phyloP scores from a whole-genome alignment of 345 rosid genomes.

The Tarenaya hassleriana region DNA sequence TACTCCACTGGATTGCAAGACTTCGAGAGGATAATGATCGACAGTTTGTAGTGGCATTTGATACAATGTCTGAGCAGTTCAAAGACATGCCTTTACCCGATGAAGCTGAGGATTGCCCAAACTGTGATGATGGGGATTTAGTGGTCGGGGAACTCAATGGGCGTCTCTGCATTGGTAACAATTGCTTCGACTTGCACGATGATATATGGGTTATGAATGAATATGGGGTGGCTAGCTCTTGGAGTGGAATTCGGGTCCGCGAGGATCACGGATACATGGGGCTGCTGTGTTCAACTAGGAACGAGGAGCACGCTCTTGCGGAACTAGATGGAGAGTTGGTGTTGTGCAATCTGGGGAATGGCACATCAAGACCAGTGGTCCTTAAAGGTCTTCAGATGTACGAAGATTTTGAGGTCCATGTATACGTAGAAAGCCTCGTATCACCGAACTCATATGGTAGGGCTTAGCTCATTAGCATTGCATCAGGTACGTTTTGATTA shows the following conservation, averaged over 20 bases:
- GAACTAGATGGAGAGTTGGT: conserved; percentile 41
- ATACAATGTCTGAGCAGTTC: conserved; percentile 31
- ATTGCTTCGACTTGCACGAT: conserved; percentile 29
- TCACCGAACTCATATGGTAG: conserved; percentile 30
- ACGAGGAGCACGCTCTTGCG: conserved; percentile 26
- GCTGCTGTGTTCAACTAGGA: conserved; percentile 33
- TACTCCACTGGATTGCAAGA: conserved; percentile 35
- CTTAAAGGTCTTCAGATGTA: conserved; percentile 29
- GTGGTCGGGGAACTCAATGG: conserved; percentile 28
- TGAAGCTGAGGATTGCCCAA: conserved; percentile 27
- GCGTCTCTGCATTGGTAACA: conserved; percentile 31
- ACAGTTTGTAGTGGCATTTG: conserved; percentile 28
- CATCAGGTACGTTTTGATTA: too few species aligned
- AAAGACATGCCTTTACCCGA: conserved; percentile 28
- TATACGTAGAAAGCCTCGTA: conserved; percentile 35
- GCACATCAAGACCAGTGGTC: conserved; percentile 19
- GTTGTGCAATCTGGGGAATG: conserved; percentile 29
- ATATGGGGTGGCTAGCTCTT: conserved; percentile 29
- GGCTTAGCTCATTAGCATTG: too few species aligned
- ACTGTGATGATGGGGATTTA: conserved; percentile 25
- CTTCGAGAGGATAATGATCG: not conserved
- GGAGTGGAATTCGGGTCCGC: conserved; percentile 31
- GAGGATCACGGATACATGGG: conserved; percentile 32
- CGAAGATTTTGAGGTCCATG: conserved; percentile 39
- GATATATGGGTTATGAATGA: conserved; percentile 40